A percentile compares a stretch with the other conserved stretches of the same genome.
Evolutionary conservation across 495 filamentous ascomycete species (phyloP).

Genomic region (Tuber aestivum): DNA sequence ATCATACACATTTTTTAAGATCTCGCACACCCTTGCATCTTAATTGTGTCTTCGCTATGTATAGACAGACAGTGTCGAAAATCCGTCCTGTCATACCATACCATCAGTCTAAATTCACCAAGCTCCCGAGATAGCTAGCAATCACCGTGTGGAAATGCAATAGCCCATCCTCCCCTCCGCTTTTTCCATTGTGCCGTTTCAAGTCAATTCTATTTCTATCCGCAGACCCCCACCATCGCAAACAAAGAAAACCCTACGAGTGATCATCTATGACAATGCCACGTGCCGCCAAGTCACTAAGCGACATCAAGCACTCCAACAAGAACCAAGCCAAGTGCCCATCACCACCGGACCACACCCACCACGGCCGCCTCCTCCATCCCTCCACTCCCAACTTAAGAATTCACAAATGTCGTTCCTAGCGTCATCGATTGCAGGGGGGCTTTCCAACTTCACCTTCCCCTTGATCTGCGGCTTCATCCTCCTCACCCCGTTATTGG

Average conservation of each 20-base stretch:
- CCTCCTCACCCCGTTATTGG: background rate
- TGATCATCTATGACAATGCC: background rate
- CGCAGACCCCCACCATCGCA: background rate
- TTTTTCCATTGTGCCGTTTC: background rate
- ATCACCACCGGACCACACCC: background rate
- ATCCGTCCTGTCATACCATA: background rate
- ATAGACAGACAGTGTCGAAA: background rate
- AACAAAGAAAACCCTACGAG: constrained; percentile 1
- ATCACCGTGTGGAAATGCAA: background rate
- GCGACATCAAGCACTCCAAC: background rate
- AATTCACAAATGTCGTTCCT: background rate
- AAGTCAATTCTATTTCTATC: background rate
- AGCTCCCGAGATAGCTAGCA: background rate
- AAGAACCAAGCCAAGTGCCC: background rate
- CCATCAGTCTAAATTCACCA: background rate
- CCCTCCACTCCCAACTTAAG: background rate
- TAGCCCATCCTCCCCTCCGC: background rate
- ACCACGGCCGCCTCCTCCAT: background rate
- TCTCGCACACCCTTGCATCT: background rate
- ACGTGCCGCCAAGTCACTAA: background rate
- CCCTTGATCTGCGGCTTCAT: background rate
- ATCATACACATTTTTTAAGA: background rate
- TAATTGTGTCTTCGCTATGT: background rate
- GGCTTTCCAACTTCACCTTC: background rate
- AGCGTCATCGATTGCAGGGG: background rate